Percentiles rank a stretch among this genome's conserved stretches.
Conservation (phyloP, 2,329 filamentous ascomycete genomes). For the Dactylonectria estremocensis region DNA sequence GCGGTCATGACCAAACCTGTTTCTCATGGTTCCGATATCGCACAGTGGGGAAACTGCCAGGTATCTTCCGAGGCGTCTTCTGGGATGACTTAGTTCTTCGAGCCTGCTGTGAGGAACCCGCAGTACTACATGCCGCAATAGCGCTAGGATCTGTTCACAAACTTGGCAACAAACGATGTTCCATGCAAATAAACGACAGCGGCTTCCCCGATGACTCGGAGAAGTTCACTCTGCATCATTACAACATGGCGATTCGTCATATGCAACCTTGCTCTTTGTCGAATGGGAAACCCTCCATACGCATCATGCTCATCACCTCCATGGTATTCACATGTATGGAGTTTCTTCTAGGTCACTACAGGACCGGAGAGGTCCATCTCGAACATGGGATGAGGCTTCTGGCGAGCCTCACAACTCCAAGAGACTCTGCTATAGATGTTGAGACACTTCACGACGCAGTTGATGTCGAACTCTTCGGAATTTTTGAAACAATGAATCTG, state of each 20-base stretch:
- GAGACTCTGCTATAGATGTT: not conserved
- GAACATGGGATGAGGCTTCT: constrained; percentile 15
- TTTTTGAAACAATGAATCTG: constrained; percentile 12
- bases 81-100: constrained; percentile 17
- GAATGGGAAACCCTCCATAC: not conserved
- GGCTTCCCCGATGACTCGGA: not conserved
- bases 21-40: constrained; percentile 12
- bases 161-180: not conserved
- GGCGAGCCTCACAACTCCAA: not conserved
- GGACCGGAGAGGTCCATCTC: constrained; percentile 10
- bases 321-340: constrained; percentile 16
- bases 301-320: not conserved
- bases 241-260: constrained; percentile 13
- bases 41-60: constrained; percentile 9
- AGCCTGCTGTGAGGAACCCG: constrained; percentile 4
- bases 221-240: not conserved
- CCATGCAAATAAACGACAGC: not conserved
- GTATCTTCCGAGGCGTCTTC: not conserved
- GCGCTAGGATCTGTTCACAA: constrained; percentile 12
- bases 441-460: not conserved
- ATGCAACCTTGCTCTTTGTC: not conserved
- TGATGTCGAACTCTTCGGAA: not conserved
- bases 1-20: not conserved
- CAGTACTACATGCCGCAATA: constrained; percentile 13
- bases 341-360: constrained; percentile 5